Percentiles rank a stretch among this genome's conserved stretches.
Evolutionary conservation across 169 alveolate species (phyloP).

Genomic region (Perkinsus olseni): DNA sequence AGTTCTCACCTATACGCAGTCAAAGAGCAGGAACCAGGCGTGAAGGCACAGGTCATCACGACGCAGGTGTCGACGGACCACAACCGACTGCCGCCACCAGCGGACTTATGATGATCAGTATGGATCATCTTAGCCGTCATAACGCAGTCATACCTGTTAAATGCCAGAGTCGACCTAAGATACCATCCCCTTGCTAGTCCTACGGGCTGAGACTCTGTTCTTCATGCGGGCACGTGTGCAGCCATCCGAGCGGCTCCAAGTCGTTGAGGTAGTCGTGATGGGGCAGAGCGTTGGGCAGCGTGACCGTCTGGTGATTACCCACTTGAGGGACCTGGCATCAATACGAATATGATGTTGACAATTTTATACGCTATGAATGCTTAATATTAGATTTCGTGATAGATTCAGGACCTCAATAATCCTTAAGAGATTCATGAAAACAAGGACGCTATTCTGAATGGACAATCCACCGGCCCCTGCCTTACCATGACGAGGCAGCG

Average conservation of each 20-base stretch:
- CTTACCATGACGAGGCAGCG: conserved; percentile 38
- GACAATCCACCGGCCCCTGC: no score
- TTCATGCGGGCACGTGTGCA: conserved; percentile 91
- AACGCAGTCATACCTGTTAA: background rate
- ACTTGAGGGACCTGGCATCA: conserved; percentile 91
- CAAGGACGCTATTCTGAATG: no score
- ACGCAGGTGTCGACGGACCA: conserved; percentile 27
- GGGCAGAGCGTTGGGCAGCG: conserved; percentile 84
- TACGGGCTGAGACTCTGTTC: conserved; percentile 15
- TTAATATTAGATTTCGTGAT: no score
- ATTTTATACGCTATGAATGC: no score
- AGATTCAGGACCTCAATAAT: no score
- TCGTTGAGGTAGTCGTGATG: conserved; percentile 80
- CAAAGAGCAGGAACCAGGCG: conserved; percentile 95
- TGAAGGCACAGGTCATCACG: conserved; percentile 64
- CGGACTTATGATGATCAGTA: conserved; percentile 11
- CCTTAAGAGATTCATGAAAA: no score
- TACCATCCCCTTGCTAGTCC: background rate
- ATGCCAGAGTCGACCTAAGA: background rate
- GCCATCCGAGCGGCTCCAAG: conserved; percentile 95
- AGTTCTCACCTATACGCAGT: conserved; percentile 60
- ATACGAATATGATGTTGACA: conserved; percentile 25
- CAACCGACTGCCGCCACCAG: conserved; percentile 8
- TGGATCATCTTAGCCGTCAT: conserved; percentile 46
- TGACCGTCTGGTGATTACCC: conserved; percentile 86